Evolutionary conservation across 2,329 filamentous ascomycete genomes (phyloP).

Genomic region (Aspergillus tamarii): DNA sequence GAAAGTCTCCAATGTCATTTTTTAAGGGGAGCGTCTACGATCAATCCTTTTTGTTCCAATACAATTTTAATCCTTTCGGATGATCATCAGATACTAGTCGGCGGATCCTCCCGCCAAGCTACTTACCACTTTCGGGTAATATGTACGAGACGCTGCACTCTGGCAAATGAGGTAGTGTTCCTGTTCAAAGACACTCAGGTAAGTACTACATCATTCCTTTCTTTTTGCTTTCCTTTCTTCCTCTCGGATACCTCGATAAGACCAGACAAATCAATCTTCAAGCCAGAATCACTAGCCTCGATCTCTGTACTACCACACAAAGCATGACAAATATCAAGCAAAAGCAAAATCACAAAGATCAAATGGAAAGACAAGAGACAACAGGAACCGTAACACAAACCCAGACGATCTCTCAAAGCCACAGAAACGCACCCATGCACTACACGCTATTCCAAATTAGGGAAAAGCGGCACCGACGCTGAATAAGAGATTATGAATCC

Average conservation of each 20-base stretch:
- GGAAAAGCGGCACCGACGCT: not conserved
- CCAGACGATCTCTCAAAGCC: not conserved
- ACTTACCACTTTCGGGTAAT: slow-evolving; percentile 12
- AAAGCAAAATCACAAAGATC: not conserved
- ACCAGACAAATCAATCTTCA: not conserved
- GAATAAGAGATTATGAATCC: slow-evolving; percentile 5
- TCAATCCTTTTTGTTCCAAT: not conserved
- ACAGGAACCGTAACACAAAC: not conserved
- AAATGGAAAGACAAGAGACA: slow-evolving; percentile 4
- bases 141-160: slow-evolving; percentile 2
- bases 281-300: not conserved
- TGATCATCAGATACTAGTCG: slow-evolving; percentile 14
- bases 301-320: not conserved
- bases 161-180: slow-evolving; percentile 15
- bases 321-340: not conserved
- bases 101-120: slow-evolving; percentile 12
- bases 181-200: slow-evolving; percentile 4
- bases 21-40: not conserved
- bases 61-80: slow-evolving; percentile 4
- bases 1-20: not conserved
- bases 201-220: not conserved
- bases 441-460: not conserved
- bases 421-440: not conserved
- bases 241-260: not conserved
- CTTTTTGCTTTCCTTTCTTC: not conserved